These are phyloP conservation scores for Manihot esculenta DNA, from an alignment of 441 rosid species.

Conservation along the genomic window DNA sequence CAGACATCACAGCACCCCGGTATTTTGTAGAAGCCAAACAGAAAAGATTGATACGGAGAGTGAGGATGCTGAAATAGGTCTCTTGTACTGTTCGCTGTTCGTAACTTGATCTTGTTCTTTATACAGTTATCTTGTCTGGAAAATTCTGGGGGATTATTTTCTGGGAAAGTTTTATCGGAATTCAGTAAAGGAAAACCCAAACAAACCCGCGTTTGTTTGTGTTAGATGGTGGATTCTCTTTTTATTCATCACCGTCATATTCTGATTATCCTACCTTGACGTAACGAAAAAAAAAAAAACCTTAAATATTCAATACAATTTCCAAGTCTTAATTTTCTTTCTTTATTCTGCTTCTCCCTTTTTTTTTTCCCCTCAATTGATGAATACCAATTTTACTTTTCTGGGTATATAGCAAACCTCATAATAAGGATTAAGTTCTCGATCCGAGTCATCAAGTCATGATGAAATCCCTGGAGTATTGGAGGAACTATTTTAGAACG, in stretches of 20 bases:
- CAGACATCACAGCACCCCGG: slow-evolving; percentile 1
- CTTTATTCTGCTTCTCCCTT: not conserved
- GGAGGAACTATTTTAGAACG: slow-evolving; percentile 79
- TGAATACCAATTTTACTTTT: slow-evolving; percentile 13
- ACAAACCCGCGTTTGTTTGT: not conserved
- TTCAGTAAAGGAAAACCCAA: not conserved
- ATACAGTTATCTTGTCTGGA: not conserved
- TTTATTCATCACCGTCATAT: slow-evolving; percentile 1
- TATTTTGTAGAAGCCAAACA: slow-evolving; percentile 3
- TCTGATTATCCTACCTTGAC: slow-evolving; percentile 7
- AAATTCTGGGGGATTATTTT: not conserved
- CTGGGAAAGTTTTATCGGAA: slow-evolving; percentile 12
- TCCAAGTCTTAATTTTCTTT: not conserved
- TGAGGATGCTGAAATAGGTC: not conserved
- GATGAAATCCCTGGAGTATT: slow-evolving; percentile 55
- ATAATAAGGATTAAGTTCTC: not conserved
- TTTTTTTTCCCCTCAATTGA: too few species aligned
- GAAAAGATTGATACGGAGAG: not conserved
- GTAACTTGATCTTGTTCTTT: too few species aligned
- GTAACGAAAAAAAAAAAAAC: not conserved
- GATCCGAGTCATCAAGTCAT: slow-evolving; percentile 18
- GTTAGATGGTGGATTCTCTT: not conserved
- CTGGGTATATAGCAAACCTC: slow-evolving; percentile 3
- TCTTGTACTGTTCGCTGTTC: not conserved
- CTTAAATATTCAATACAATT: not conserved